phyloP scores from a whole-genome alignment of 495 filamentous ascomycete species.

The Physcia stellaris region DNA sequence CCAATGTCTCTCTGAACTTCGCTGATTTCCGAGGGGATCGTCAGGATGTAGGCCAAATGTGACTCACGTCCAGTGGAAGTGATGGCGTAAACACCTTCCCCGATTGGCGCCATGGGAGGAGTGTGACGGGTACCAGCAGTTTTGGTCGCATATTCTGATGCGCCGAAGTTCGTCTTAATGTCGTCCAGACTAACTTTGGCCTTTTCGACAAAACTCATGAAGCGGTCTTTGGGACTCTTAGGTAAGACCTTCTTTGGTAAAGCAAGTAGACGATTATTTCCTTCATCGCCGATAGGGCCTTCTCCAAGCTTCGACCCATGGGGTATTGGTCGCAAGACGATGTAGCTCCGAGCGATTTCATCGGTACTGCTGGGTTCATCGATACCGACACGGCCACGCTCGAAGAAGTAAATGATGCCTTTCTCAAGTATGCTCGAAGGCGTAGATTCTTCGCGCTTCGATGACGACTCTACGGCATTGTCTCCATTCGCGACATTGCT shows the following conservation, averaged over 20 bases:
- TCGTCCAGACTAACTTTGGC: constrained; percentile 47
- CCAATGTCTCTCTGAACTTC: constrained; percentile 71
- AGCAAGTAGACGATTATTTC: constrained; percentile 56
- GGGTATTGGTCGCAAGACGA: constrained; percentile 67
- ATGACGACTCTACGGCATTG: constrained; percentile 21
- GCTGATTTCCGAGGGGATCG: constrained; percentile 55
- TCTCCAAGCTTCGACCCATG: constrained; percentile 50
- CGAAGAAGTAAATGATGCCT: constrained; percentile 91
- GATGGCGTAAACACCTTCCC: constrained; percentile 79
- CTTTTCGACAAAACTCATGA: constrained; percentile 80
- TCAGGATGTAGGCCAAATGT: constrained; percentile 73
- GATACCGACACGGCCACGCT: constrained; percentile 59
- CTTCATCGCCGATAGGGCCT: constrained; percentile 46
- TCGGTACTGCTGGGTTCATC: constrained; percentile 53
- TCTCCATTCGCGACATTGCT: constrained; percentile 8
- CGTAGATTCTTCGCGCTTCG: constrained; percentile 37
- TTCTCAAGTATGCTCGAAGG: constrained; percentile 79
- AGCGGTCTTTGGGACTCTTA: constrained; percentile 52
- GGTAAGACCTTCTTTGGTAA: constrained; percentile 85
- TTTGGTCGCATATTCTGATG: constrained; percentile 60
- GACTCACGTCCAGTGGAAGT: constrained; percentile 55
- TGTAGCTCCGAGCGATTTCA: constrained; percentile 69
- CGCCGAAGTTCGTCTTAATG: constrained; percentile 60
- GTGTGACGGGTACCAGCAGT: constrained; percentile 57
- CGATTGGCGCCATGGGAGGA: constrained; percentile 60